A percentile compares a stretch with the other conserved stretches of the same genome.
Conservation (phyloP, 2,329 filamentous ascomycete genomes). For the Colletotrichum somersetense region DNA sequence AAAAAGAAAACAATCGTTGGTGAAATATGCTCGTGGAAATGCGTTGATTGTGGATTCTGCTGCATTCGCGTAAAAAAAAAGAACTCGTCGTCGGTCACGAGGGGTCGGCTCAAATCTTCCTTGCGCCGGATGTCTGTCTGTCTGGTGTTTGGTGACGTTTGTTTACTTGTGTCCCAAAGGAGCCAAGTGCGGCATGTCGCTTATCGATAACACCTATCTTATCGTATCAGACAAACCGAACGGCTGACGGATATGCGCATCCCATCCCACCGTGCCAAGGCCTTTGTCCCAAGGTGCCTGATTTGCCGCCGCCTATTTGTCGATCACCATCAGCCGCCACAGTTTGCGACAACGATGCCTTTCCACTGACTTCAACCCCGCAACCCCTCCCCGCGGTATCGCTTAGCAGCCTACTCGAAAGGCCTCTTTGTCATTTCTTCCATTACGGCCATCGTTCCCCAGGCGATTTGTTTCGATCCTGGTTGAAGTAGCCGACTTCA, state of each 20-base stretch:
- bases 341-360: slow-evolving; percentile 22
- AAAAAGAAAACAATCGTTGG: slow-evolving; percentile 3
- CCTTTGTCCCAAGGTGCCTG: slow-evolving; percentile 3
- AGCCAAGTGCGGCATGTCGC: slow-evolving; percentile 41
- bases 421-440: neutral
- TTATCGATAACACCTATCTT: slow-evolving; percentile 25
- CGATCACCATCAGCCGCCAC: slow-evolving; percentile 29
- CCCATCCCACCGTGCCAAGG: slow-evolving; percentile 23
- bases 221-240: neutral
- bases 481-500: neutral
- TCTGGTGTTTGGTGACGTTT: slow-evolving; percentile 42
- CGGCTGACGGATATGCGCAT: slow-evolving; percentile 8
- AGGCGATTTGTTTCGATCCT: neutral
- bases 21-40: neutral
- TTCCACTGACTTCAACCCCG: slow-evolving; percentile 9
- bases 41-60: neutral
- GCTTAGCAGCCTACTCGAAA: neutral
- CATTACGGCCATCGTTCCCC: neutral
- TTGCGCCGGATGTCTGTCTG: neutral
- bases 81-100: neutral
- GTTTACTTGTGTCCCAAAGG: slow-evolving; percentile 56
- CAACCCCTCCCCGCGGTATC: slow-evolving; percentile 7
- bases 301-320: slow-evolving; percentile 6
- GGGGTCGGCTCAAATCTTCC: neutral
- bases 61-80: neutral